These are phyloP conservation scores for Tubosaeta sp. DNA, from an alignment of 768 basidiomycete genomes.

Conservation along the genomic window DNA sequence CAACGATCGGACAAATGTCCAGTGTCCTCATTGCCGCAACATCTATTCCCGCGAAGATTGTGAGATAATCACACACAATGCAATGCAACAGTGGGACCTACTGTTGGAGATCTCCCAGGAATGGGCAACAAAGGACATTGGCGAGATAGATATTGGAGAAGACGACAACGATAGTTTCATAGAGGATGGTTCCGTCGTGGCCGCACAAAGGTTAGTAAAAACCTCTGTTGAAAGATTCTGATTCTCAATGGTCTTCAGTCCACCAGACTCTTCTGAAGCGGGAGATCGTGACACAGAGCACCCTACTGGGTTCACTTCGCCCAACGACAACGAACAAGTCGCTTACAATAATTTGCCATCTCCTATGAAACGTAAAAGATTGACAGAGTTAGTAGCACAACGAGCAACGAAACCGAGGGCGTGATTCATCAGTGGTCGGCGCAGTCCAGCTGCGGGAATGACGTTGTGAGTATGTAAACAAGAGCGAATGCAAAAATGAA, in stretches of 20 bases:
- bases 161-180: constrained; percentile 5
- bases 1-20: constrained; percentile 1
- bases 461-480: constrained; percentile 21
- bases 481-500: constrained; percentile 15
- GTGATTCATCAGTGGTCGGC: constrained; percentile 10
- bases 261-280: constrained; percentile 1
- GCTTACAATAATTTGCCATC: constrained; percentile 20
- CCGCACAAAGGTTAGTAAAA: constrained; percentile 11
- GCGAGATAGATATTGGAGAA: constrained; percentile 9
- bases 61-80: constrained; percentile 15
- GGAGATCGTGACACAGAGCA: constrained; percentile 3
- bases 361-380: constrained; percentile 19
- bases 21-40: constrained; percentile 19
- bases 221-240: neutral
- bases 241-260: constrained; percentile 8
- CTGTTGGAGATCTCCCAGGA: constrained; percentile 16
- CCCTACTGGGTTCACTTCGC: neutral
- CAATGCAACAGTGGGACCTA: constrained; percentile 18
- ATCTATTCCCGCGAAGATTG: constrained; percentile 7
- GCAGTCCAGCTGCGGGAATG: constrained; percentile 19
- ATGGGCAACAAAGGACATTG: constrained; percentile 10
- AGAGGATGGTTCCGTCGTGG: neutral
- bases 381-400: constrained; percentile 10
- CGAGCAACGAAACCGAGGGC: constrained; percentile 7
- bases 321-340: constrained; percentile 1